A percentile compares a stretch with the other conserved stretches of the same genome.
These are phyloP conservation scores for Colletotrichum noveboracense DNA, from an alignment of 2,329 filamentous ascomycete genomes.

Conservation along the genomic window DNA sequence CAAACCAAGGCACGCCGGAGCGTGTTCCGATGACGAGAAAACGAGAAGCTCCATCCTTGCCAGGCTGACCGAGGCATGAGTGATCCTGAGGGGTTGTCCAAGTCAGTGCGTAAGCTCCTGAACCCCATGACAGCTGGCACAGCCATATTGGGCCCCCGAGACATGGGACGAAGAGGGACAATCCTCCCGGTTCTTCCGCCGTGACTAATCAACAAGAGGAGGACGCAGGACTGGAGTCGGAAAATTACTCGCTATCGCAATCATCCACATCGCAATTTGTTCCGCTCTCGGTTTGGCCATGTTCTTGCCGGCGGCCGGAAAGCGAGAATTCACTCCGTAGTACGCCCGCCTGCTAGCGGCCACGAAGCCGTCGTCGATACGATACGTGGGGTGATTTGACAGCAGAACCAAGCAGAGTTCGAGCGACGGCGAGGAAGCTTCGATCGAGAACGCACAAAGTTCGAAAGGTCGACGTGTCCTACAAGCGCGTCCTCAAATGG, in stretches of 20 bases:
- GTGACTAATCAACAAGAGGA: background rate
- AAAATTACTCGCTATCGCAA: background rate
- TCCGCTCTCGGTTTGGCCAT: background rate
- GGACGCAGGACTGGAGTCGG: accelerated
- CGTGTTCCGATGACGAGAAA: background rate
- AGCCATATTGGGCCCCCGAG: background rate
- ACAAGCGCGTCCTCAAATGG: background rate
- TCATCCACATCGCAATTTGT: background rate
- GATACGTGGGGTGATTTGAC: background rate
- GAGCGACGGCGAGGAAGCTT: background rate
- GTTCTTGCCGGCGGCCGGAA: background rate
- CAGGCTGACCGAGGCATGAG: background rate
- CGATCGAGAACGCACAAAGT: background rate
- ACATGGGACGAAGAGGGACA: background rate
- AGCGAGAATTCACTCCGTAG: background rate
- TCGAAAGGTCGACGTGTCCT: background rate
- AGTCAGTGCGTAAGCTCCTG: background rate
- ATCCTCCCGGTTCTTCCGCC: background rate
- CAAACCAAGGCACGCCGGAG: background rate
- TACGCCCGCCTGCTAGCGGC: background rate
- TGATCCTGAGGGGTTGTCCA: background rate
- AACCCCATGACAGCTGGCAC: background rate
- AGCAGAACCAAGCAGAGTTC: background rate
- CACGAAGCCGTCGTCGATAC: too few relatives aligned
- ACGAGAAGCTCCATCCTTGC: background rate